Evolutionary conservation across 1,139 yeast genomes (phyloP).

Genomic region (Casaregolazyma suthepensis): DNA sequence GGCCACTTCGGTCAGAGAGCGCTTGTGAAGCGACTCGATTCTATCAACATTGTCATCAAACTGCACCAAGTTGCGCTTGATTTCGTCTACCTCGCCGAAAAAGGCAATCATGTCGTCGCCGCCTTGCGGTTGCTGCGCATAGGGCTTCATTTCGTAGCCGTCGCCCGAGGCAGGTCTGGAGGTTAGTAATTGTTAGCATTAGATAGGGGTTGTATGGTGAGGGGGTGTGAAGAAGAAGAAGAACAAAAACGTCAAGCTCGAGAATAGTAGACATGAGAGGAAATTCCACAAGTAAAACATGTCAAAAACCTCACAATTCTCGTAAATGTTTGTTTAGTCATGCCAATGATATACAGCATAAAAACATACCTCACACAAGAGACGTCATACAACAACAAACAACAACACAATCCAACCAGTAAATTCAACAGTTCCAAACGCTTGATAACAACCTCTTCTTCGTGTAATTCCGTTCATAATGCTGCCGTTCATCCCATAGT

Average conservation of each 20-base stretch:
- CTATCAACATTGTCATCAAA: conserved; percentile 73
- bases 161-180: conserved; percentile 1
- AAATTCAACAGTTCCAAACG: neutral
- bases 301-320: no score
- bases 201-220: neutral
- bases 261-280: neutral
- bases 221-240: neutral
- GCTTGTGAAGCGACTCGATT: conserved; percentile 75
- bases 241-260: neutral
- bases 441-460: neutral
- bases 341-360: neutral
- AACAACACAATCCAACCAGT: neutral
- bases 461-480: neutral
- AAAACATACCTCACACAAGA: neutral
- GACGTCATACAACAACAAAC: neutral
- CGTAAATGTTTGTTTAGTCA: neutral
- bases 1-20: conserved; percentile 77
- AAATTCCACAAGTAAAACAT: neutral
- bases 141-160: conserved; percentile 22
- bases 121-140: conserved; percentile 13
- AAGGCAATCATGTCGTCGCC: conserved; percentile 62
- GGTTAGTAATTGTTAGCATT: neutral
- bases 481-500: neutral
- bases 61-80: conserved; percentile 74
- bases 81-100: conserved; percentile 76